These are phyloP conservation scores for Ceratocystis destructans DNA, from an alignment of 2,329 filamentous ascomycete species.

Conservation along the genomic window DNA sequence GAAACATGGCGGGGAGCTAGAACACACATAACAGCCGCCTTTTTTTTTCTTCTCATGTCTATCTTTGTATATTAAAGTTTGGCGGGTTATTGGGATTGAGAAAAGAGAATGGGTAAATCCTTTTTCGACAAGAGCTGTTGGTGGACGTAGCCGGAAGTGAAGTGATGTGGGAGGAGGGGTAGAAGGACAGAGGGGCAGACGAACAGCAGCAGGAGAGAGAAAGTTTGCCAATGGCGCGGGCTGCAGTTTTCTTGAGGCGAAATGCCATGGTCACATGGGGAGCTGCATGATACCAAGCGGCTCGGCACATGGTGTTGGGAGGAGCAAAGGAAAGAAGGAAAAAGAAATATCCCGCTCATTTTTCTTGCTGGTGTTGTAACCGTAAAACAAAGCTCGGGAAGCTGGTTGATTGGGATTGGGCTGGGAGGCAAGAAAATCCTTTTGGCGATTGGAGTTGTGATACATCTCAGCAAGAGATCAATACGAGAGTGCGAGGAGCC, in stretches of 20 bases:
- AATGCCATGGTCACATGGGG: background rate
- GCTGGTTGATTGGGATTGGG: background rate
- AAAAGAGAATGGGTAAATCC: no score
- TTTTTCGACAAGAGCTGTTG: no score
- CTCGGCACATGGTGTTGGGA: background rate
- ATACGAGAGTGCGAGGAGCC: conserved; percentile 1
- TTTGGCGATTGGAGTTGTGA: background rate
- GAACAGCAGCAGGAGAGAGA: no score
- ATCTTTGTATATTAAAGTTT: no score
- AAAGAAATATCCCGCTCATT: background rate
- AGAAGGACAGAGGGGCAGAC: no score
- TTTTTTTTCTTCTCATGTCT: background rate
- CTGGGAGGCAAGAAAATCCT: background rate
- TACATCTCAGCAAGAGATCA: background rate
- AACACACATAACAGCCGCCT: background rate
- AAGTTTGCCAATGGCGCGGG: no score
- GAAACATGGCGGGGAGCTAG: background rate
- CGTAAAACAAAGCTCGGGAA: background rate
- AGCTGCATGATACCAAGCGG: background rate
- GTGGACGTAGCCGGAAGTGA: no score
- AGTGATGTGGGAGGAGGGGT: no score
- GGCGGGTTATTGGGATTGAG: no score
- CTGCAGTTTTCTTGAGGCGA: no score
- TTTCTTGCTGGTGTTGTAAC: background rate
- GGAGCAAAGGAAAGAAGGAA: background rate